Percentiles rank a stretch among this genome's conserved stretches.
phyloP scores from a whole-genome alignment of 2,329 filamentous ascomycete species.

The Fusarium floridanum region DNA sequence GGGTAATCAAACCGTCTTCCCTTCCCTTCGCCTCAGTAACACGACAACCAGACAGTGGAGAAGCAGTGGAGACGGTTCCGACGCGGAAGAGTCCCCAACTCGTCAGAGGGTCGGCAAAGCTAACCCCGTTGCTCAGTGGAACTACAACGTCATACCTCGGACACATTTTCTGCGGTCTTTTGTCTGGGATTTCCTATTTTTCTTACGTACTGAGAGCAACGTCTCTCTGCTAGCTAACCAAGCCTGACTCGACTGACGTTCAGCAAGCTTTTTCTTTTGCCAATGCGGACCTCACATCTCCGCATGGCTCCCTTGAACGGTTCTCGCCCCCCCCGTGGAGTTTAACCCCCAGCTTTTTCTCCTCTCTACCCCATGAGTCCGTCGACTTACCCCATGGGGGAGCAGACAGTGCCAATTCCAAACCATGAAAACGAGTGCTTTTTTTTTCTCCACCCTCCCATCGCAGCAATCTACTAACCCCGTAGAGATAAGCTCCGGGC shows the following conservation, averaged over 20 bases:
- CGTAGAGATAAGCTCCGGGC: slow-evolving; percentile 4
- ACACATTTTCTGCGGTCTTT: neutral
- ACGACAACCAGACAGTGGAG: neutral
- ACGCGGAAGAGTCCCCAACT: slow-evolving; percentile 19
- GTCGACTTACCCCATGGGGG: slow-evolving; percentile 27
- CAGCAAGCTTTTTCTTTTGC: neutral
- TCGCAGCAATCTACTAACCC: slow-evolving; percentile 1
- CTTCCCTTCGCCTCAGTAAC: neutral
- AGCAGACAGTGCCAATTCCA: slow-evolving; percentile 10
- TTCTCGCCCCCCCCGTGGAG: slow-evolving; percentile 9
- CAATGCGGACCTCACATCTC: neutral
- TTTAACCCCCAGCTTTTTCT: neutral
- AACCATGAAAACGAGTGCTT: neutral
- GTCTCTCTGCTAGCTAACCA: neutral
- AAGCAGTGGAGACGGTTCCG: slow-evolving; percentile 2
- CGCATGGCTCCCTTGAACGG: neutral
- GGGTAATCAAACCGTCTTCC: slow-evolving; percentile 29
- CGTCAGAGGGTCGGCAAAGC: slow-evolving; percentile 3
- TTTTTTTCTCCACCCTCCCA: slow-evolving; percentile 17
- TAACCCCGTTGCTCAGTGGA: slow-evolving; percentile 17
- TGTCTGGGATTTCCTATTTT: slow-evolving; percentile 1
- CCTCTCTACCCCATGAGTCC: slow-evolving; percentile 22
- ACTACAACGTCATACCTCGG: slow-evolving; percentile 30
- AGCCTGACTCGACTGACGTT: neutral
- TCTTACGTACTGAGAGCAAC: slow-evolving; percentile 33